These are phyloP conservation scores for Sporothrix sp. DNA, from an alignment of 2,329 filamentous ascomycete genomes.

Conservation along the genomic window DNA sequence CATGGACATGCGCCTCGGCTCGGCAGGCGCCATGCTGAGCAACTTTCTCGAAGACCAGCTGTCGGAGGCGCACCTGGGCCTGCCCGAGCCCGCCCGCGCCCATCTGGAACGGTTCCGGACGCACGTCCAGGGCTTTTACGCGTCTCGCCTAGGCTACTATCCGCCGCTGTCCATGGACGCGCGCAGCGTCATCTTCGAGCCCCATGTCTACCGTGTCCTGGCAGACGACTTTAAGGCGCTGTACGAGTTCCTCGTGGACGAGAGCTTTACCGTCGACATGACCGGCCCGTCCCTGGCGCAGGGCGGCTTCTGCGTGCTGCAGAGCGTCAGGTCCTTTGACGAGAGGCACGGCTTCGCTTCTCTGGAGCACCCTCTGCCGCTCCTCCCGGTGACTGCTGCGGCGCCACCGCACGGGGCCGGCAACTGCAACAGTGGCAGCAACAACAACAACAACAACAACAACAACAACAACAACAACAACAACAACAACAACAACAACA, in stretches of 20 bases:
- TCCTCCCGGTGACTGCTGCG: slow-evolving; percentile 43
- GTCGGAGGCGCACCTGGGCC: slow-evolving; percentile 54
- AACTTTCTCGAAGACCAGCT: slow-evolving; percentile 64
- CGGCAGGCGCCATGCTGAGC: slow-evolving; percentile 49
- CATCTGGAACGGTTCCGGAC: slow-evolving; percentile 66
- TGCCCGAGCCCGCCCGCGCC: slow-evolving; percentile 48
- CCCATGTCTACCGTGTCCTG: slow-evolving; percentile 51
- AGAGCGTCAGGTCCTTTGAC: slow-evolving; percentile 60
- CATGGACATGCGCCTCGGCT: slow-evolving; percentile 52
- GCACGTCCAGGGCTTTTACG: slow-evolving; percentile 58
- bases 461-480: too few species aligned
- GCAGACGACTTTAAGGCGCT: slow-evolving; percentile 59
- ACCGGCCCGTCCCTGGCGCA: slow-evolving; percentile 44
- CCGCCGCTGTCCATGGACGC: slow-evolving; percentile 45
- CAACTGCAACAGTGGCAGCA: neutral
- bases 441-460: slow-evolving; percentile 22
- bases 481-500: too few species aligned
- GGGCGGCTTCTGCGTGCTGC: slow-evolving; percentile 60
- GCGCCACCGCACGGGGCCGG: neutral
- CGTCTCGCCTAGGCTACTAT: slow-evolving; percentile 59
- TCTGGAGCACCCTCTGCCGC: slow-evolving; percentile 56
- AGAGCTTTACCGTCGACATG: slow-evolving; percentile 38
- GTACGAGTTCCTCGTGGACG: slow-evolving; percentile 62
- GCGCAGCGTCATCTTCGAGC: slow-evolving; percentile 42
- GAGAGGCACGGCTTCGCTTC: slow-evolving; percentile 46